Conservation (phyloP, 495 filamentous ascomycete species). For the Daldinia childiae region DNA sequence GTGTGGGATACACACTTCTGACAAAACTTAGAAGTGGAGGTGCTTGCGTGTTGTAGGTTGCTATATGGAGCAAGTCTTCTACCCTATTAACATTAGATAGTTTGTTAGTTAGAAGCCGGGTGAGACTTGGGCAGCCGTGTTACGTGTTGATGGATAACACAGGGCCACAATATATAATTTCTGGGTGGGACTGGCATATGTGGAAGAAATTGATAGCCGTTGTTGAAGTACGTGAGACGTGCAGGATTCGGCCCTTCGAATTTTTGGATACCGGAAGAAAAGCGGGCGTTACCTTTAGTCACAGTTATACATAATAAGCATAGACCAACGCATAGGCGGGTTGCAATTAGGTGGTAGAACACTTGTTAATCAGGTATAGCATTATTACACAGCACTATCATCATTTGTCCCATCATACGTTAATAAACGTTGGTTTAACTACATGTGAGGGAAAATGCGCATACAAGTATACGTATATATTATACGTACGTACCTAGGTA, state of each 20-base stretch:
- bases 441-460: conserved; percentile 5
- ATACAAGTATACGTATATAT: conserved; percentile 13
- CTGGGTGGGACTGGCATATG: conserved; percentile 21
- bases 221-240: conserved; percentile 35
- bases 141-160: conserved; percentile 38
- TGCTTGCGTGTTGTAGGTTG: conserved; percentile 16
- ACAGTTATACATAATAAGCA: background rate
- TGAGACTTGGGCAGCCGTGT: conserved; percentile 16
- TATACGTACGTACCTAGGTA: background rate
- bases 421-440: conserved; percentile 13
- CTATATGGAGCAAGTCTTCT: conserved; percentile 26
- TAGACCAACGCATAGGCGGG: too few species aligned
- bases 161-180: conserved; percentile 31
- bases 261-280: conserved; percentile 23
- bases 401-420: too few species aligned
- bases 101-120: conserved; percentile 12
- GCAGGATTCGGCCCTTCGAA: conserved; percentile 35
- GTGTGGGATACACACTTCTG: conserved; percentile 24
- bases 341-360: background rate
- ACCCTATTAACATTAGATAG: conserved; percentile 14
- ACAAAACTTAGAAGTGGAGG: conserved; percentile 18
- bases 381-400: background rate
- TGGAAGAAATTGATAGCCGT: conserved; percentile 6
- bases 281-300: conserved; percentile 34
- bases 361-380: conserved; percentile 16